These are phyloP conservation scores for Candida palmyrensis DNA, from an alignment of 805 yeast genomes.

Conservation along the genomic window DNA sequence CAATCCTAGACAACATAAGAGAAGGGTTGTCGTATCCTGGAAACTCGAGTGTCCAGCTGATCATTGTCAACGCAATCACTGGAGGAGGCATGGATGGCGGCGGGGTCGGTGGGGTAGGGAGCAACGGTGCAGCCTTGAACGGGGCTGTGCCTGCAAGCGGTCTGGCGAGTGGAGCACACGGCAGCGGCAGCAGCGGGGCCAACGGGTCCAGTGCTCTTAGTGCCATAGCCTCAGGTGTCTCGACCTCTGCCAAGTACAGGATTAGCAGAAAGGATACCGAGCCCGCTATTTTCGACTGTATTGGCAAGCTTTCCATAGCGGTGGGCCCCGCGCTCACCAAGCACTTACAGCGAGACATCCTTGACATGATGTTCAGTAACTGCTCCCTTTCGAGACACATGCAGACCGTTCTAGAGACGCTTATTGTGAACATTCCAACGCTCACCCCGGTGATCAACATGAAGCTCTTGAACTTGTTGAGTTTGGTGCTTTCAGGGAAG, in stretches of 20 bases:
- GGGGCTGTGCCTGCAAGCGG: background rate
- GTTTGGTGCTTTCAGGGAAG: constrained; percentile 75
- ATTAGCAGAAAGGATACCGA: constrained; percentile 65
- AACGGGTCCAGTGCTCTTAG: constrained; percentile 10
- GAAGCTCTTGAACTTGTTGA: constrained; percentile 63
- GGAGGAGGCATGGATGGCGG: constrained; percentile 11
- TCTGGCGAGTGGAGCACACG: background rate
- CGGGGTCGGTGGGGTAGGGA: constrained; percentile 7
- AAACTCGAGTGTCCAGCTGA: constrained; percentile 33
- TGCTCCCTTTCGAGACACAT: constrained; percentile 83
- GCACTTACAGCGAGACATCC: constrained; percentile 73
- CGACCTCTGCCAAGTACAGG: constrained; percentile 48
- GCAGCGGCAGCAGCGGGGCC: background rate
- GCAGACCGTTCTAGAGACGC: constrained; percentile 65
- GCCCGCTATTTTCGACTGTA: constrained; percentile 82
- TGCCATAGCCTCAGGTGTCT: constrained; percentile 20
- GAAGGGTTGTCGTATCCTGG: constrained; percentile 58
- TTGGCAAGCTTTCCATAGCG: constrained; percentile 80
- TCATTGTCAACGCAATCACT: constrained; percentile 35
- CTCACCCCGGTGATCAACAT: constrained; percentile 68
- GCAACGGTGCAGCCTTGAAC: background rate
- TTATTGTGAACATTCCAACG: constrained; percentile 74
- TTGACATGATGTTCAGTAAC: constrained; percentile 66
- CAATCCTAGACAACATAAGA: constrained; percentile 75
- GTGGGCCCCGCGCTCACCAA: constrained; percentile 93